Evolutionary conservation across 805 yeast genomes (phyloP), one percentile per base, ranked within the genome.

Genomic region (Metschnikowia anglica): DNA sequence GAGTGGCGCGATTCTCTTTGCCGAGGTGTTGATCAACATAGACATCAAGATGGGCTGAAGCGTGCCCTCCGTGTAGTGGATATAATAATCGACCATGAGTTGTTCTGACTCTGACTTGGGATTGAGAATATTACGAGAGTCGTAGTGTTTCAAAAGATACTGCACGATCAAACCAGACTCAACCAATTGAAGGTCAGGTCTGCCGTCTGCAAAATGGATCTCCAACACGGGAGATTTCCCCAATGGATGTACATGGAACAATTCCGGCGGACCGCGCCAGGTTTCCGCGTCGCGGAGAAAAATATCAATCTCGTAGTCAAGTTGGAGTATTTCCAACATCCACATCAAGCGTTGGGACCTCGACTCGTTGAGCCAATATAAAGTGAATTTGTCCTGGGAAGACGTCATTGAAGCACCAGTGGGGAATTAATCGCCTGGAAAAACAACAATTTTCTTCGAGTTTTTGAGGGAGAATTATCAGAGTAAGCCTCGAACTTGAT

Each of bases 221-320:
- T 77, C 83, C 33, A 85, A 48, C 1, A 82, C 59, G 1, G 91
- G 91, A 0, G 80, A 65, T 54, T 79, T 80, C 0, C 88, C 89
- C 17, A 78, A 60, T 8, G 85, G 83, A 54, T 80, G 85, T 9
- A 81, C 63, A 29, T 74, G 65, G 45, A 68, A 68, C 29, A 82
- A 59, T 27, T 66, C 79, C 5, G 52, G 50, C 26, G 61, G 54
- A 2, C 67, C 70, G 31, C 77, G 62, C 61, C 70, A 69, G 15
- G 70, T 66, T 7, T 65, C 61, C 2, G 69, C 65, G 47, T 76
- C 66, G 37, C 89, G 70, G 43, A 73, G 61, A 59, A 78, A 81
- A 2, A 73, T 55, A 48, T 77, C 73, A 15, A 81, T 61, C 11
- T 74, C 77, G 54, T 80, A 84, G 19, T 76, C 76, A 5, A 83